Percentiles rank a stretch among this genome's conserved stretches.
phyloP scores from a whole-genome alignment of 2,329 filamentous ascomycete genomes.

The Cladophialophora chaetospira region DNA sequence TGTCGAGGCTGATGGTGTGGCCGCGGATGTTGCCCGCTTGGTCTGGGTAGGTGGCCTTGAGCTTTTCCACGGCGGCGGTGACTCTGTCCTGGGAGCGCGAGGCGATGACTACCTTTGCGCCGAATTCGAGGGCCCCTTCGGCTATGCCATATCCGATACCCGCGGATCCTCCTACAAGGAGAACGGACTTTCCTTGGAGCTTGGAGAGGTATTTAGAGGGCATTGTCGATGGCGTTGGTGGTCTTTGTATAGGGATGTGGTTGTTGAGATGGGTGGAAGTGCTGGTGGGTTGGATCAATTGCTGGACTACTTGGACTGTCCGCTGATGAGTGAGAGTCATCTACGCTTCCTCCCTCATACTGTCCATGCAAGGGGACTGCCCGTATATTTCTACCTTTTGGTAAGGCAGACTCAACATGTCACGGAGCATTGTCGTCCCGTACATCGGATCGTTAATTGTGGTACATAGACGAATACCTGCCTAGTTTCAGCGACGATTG shows the following conservation, averaged over 20 bases:
- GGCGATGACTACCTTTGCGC: constrained; percentile 56
- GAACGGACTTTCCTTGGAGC: constrained; percentile 48
- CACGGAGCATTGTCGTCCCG: too few species aligned
- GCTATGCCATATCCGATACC: constrained; percentile 57
- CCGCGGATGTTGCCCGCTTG: constrained; percentile 39
- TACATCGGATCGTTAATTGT: too few species aligned
- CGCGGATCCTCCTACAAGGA: constrained; percentile 55
- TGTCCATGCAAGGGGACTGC: too few species aligned
- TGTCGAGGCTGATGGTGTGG: constrained; percentile 43
- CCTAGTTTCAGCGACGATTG: too few species aligned
- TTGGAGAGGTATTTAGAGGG: constrained; percentile 42
- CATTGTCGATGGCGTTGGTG: constrained; percentile 1
- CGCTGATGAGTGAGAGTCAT: too few species aligned
- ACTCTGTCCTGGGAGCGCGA: constrained; percentile 52
- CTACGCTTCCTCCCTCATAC: too few species aligned
- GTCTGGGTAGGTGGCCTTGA: constrained; percentile 48
- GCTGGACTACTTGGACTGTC: too few species aligned
- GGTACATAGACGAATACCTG: too few species aligned
- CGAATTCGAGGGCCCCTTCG: constrained; percentile 54
- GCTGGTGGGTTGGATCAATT: background rate
- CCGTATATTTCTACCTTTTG: too few species aligned
- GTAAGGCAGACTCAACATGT: too few species aligned
- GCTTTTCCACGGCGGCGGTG: constrained; percentile 41
- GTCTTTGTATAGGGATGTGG: background rate
- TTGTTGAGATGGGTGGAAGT: background rate